phyloP scores from a whole-genome alignment of 352 stramenopile species.

The Phytophthora europaea region DNA sequence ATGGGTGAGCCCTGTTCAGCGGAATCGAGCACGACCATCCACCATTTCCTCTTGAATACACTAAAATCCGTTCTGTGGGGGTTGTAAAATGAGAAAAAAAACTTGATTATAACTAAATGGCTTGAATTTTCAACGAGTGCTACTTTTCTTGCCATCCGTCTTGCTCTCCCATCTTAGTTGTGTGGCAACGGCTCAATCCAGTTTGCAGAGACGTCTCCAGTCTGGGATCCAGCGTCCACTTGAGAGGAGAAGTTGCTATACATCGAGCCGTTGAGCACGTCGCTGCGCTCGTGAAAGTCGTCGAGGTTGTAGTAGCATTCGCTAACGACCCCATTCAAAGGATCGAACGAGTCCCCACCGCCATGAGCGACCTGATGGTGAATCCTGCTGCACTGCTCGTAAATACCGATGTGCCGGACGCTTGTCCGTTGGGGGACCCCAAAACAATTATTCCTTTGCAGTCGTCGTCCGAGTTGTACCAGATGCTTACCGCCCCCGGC shows the following conservation, averaged over 20 bases:
- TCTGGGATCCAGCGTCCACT: not conserved
- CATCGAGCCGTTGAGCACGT: not conserved
- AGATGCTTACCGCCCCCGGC: not conserved
- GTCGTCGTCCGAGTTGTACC: not conserved
- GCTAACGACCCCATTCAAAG: not conserved
- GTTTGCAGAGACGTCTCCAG: not conserved
- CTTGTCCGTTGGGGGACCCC: not conserved
- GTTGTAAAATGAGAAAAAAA: too few species aligned
- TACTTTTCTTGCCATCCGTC: not conserved
- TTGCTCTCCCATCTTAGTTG: not conserved
- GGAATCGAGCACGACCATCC: too few species aligned
- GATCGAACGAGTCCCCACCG: not conserved
- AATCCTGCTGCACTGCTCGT: not conserved
- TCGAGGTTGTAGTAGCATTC: not conserved
- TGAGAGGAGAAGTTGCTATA: not conserved
- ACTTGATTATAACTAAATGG: not conserved
- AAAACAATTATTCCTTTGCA: not conserved
- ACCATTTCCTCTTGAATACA: too few species aligned
- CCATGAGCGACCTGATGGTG: not conserved
- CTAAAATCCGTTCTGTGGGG: too few species aligned
- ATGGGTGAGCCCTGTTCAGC: not conserved
- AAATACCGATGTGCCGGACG: not conserved
- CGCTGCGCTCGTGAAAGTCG: not conserved
- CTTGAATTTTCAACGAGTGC: not conserved
- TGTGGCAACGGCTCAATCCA: not conserved